Evolutionary conservation across 805 yeast genomes (phyloP).

Genomic region (Nakazawaea siamensis): DNA sequence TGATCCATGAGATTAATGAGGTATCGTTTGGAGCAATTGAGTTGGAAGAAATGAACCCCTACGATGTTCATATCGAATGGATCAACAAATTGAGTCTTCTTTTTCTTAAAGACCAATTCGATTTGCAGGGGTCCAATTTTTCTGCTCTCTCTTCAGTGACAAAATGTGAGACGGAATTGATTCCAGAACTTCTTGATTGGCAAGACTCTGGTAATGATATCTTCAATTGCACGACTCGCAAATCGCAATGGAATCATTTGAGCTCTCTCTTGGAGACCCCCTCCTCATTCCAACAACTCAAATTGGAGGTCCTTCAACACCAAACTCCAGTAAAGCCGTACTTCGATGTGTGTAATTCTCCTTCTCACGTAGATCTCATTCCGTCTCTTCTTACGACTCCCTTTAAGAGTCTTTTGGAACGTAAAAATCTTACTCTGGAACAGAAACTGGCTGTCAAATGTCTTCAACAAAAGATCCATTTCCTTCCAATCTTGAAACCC

Average conservation of each 20-base stretch:
- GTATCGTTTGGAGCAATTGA: slow-evolving; percentile 19
- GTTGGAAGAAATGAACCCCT: slow-evolving; percentile 8
- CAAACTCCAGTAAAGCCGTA: too few species aligned
- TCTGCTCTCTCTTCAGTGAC: neutral
- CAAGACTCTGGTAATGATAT: slow-evolving; percentile 14
- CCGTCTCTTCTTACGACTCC: too few species aligned
- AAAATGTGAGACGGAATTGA: neutral
- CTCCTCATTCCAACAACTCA: slow-evolving; percentile 12
- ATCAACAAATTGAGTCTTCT: slow-evolving; percentile 21
- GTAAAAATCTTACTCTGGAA: too few species aligned
- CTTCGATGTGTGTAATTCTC: too few species aligned
- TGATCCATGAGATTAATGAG: slow-evolving; percentile 16
- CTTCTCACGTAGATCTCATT: too few species aligned
- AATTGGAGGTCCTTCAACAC: neutral
- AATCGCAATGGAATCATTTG: slow-evolving; percentile 18
- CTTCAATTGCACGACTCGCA: slow-evolving; percentile 19
- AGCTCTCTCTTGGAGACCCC: slow-evolving; percentile 16
- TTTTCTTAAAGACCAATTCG: slow-evolving; percentile 13
- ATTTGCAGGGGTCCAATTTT: neutral
- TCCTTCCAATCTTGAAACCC: slow-evolving; percentile 41
- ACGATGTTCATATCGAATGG: slow-evolving; percentile 16
- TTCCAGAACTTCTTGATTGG: too few species aligned
- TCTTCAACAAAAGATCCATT: slow-evolving; percentile 41
- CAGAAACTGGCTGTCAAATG: too few species aligned
- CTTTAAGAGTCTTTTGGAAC: too few species aligned